Percentiles rank a stretch among this genome's conserved stretches.
Evolutionary conservation across 23 red algal species (phyloP).

Genomic region (Pyropia yezoensis): DNA sequence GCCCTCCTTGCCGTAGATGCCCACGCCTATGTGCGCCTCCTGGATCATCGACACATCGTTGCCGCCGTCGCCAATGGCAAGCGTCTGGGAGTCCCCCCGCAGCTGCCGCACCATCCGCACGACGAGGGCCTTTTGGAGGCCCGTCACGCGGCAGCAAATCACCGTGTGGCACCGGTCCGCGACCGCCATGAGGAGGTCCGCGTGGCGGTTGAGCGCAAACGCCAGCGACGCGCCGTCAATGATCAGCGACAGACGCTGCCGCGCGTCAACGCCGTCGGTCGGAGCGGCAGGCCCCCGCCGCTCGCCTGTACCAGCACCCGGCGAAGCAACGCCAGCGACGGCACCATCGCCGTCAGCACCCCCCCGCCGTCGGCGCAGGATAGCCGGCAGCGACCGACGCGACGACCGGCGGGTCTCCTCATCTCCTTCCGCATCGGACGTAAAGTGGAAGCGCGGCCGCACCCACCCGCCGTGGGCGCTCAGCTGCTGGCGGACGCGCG

Average conservation of each 20-base stretch:
- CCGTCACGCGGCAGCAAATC: constrained; percentile 86
- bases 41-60: constrained; percentile 98
- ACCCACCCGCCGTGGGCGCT: no score
- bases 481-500: not conserved
- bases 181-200: constrained; percentile 62
- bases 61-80: constrained; percentile 82
- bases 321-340: constrained; percentile 7
- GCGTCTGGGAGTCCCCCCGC: constrained; percentile 37
- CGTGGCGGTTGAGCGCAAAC: constrained; percentile 27
- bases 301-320: constrained; percentile 3
- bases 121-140: constrained; percentile 75
- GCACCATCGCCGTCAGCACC: constrained; percentile 2
- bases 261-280: not conserved
- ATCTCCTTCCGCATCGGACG: no score
- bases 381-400: not conserved
- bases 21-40: constrained; percentile 84
- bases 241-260: constrained; percentile 28
- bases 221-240: constrained; percentile 66
- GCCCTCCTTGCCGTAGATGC: constrained; percentile 86
- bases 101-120: constrained; percentile 52
- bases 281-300: no score
- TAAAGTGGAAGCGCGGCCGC: no score
- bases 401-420: not conserved
- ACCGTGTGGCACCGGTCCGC: constrained; percentile 66
- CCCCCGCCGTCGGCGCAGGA: constrained; percentile 2